Conservation (phyloP, 1,139 yeast species). For the Hyphopichia fennica region DNA sequence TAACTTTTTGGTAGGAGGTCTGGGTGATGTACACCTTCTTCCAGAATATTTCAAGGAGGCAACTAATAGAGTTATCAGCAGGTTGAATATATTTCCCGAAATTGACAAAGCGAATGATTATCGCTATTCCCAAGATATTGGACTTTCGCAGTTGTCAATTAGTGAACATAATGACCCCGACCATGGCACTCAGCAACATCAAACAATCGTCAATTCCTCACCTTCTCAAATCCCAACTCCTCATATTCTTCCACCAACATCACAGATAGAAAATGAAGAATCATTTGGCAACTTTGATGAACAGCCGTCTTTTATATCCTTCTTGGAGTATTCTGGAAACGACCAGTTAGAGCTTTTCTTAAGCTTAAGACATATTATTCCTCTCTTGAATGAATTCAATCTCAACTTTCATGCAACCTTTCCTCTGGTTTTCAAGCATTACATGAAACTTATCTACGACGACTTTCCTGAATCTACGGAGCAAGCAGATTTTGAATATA, state of each 20-base stretch:
- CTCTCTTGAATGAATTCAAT: slow-evolving; percentile 30
- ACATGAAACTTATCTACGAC: slow-evolving; percentile 20
- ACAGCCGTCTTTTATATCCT: slow-evolving; percentile 2
- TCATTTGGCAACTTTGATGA: background rate
- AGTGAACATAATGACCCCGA: background rate
- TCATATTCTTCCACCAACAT: too few species aligned
- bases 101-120: slow-evolving; percentile 2
- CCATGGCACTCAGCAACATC: background rate
- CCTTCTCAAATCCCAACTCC: too few species aligned
- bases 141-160: background rate
- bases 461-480: slow-evolving; percentile 18
- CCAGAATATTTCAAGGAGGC: slow-evolving; percentile 13
- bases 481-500: slow-evolving; percentile 20
- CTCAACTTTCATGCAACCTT: slow-evolving; percentile 26
- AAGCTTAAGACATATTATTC: slow-evolving; percentile 24
- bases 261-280: background rate
- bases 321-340: slow-evolving; percentile 10
- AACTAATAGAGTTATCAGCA: slow-evolving; percentile 13
- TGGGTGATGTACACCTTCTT: slow-evolving; percentile 10
- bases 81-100: slow-evolving; percentile 13
- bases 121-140: background rate
- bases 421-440: slow-evolving; percentile 21
- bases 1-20: slow-evolving; percentile 17
- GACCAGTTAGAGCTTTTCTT: slow-evolving; percentile 16
- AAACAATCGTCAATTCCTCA: background rate